phyloP scores from a whole-genome alignment of 179 eudicot genomes.

The Spergularia azorica region DNA sequence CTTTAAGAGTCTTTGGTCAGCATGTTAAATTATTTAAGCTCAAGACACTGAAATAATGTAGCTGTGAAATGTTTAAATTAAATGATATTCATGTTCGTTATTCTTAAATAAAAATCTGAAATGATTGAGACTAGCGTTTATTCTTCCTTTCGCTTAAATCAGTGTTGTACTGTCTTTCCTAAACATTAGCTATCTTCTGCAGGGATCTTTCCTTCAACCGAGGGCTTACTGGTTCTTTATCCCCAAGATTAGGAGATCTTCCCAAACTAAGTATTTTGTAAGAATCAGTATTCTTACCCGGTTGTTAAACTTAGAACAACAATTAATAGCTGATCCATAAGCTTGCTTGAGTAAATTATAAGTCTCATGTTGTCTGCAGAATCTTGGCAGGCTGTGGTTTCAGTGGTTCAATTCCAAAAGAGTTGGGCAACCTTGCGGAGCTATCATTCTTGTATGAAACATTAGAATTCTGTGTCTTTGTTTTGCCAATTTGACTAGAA shows the following conservation, averaged over 20 bases:
- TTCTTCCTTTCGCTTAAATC: not conserved
- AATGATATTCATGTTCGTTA: not conserved
- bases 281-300: slow-evolving; percentile 27
- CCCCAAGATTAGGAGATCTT: slow-evolving; percentile 73
- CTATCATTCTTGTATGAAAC: slow-evolving; percentile 67
- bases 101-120: not conserved
- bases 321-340: not conserved
- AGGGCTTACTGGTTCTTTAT: slow-evolving; percentile 69
- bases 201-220: slow-evolving; percentile 89
- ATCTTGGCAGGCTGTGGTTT: slow-evolving; percentile 91
- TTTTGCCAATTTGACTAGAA: not conserved
- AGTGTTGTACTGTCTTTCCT: not conserved
- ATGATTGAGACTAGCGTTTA: not conserved
- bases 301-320: not conserved
- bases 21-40: not conserved
- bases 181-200: slow-evolving; percentile 27
- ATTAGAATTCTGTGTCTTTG: not conserved
- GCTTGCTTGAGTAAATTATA: not conserved
- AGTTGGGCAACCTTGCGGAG: slow-evolving; percentile 68
- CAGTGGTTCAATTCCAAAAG: slow-evolving; percentile 75
- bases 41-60: not conserved
- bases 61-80: not conserved
- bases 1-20: not conserved
- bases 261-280: slow-evolving; percentile 70
- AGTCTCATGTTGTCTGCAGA: slow-evolving; percentile 41